Evolutionary conservation across 1,284 basidiomycete genomes (phyloP), one percentile per base, ranked within the genome.

Genomic region (Apiotrichum laibachii): DNA sequence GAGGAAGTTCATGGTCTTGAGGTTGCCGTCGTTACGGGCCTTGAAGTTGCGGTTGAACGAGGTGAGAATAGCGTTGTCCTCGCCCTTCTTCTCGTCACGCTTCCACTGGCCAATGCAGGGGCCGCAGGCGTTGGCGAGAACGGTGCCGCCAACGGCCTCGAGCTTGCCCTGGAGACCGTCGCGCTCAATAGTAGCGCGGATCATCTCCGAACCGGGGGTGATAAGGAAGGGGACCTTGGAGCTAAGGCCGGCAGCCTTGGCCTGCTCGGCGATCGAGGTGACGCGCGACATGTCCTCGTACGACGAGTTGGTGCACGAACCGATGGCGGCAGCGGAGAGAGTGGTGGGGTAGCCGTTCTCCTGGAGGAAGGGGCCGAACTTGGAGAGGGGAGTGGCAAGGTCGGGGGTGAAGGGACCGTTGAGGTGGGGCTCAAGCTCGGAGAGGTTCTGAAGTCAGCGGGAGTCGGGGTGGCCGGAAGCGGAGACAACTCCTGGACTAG

Each of bases 91-190:
- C 65, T 94, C 93, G 56, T 88, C 87, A 46, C 96, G 86, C 77
- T 98, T 93, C 96, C 96, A 99, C 80, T 98, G 96, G 43, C 96
- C 96, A 68, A 99, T 99, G 77, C 96, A 99, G 35, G 96, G 96
- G 55, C 96, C 96, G 70, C 96, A 99, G 1, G 96, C 96, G 76
- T 99, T 99, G 15, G 96, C 95, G 35, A 99, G 82, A 16, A 99
- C 95, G 43, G 88, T 84, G 8, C 87, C 94, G 21, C 58, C 62
- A 15, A 60, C 56, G 19, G 35, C 47, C 58, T 63, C 58, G 21
- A 63, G 58, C 42, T 54, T 57, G 58, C 49, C 53, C 55, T 57
- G 53, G 42, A 63, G 85, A 33, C 88, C 84, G 72, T 99, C 96
- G 42, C 95, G 86, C 79, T 97, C 93, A 79, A 99, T 92, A 0